A percentile compares a stretch with the other conserved stretches of the same genome.
Conservation (phyloP, 2,329 filamentous ascomycete species). For the Arthrinium phaeospermum region DNA sequence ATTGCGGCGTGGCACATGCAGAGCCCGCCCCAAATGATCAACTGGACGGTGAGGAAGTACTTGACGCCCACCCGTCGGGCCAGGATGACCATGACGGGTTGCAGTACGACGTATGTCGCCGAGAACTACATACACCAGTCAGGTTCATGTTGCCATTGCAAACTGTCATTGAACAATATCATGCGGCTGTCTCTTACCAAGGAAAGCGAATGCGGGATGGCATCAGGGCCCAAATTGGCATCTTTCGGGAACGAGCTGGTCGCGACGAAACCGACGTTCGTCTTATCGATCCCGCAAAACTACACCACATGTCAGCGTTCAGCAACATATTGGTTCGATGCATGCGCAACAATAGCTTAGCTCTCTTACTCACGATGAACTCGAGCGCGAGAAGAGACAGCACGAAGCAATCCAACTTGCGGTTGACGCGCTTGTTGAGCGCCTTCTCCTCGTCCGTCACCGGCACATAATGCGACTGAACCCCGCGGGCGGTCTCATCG, state of each 20-base stretch:
- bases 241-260: slow-evolving; percentile 31
- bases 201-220: slow-evolving; percentile 31
- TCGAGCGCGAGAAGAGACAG: slow-evolving; percentile 26
- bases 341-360: background rate
- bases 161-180: too few relatives aligned
- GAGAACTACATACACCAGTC: slow-evolving; percentile 23
- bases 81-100: slow-evolving; percentile 31
- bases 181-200: background rate
- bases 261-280: slow-evolving; percentile 32
- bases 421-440: slow-evolving; percentile 27
- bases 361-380: slow-evolving; percentile 26
- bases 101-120: slow-evolving; percentile 31
- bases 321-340: background rate
- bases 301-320: background rate
- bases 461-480: slow-evolving; percentile 24
- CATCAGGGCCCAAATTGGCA: slow-evolving; percentile 29
- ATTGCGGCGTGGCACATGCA: slow-evolving; percentile 32
- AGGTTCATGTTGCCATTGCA: background rate
- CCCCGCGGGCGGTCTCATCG: slow-evolving; percentile 1
- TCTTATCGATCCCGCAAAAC: slow-evolving; percentile 33
- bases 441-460: slow-evolving; percentile 25
- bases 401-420: slow-evolving; percentile 28
- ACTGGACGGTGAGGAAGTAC: slow-evolving; percentile 24
- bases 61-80: slow-evolving; percentile 30
- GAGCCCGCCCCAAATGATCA: slow-evolving; percentile 29